Base-by-base conservation (phyloP, 2,329 filamentous ascomycete genomes). In the Neonectria faginata region DNA sequence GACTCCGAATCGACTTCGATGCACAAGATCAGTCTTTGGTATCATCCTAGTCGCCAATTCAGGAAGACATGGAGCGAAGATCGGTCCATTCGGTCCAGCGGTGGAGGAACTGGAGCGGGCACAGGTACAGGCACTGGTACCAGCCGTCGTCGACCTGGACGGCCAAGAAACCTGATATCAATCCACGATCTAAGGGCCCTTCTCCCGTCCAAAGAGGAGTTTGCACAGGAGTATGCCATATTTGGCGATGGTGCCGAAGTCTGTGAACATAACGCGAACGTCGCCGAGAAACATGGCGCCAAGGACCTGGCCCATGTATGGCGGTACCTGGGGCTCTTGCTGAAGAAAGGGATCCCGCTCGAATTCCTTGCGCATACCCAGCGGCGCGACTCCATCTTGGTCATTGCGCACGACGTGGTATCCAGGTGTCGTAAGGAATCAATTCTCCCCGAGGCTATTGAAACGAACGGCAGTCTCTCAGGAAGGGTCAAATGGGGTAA, bases 161-260 rank as follows among this genome's bases (percentile, higher is more conserved):
- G 80, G 60, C 82, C 86, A 6, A 91, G 90, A 70, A 94, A 94
- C 66, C 83, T 92, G 22, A 81, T 98, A 20, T 89, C 89, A 1
- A 88, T 97, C 42, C 86, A 94, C 73, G 85, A 93, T 66, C 77
- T 97, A 27, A 86, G 88, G 10, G 82, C 87, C 52, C 77, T 93
- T 12, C 80, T 97, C n/a, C 94, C 94, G 0, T 91, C 92, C 3
- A 96, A 94, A 76, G 86, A 86, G 64, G 85, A 89, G 59, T 86
- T 97, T 66, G 96, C 94, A 2, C 83, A 88, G 62, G 88, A 92
- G 69, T 99, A 98, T 78, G 86, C 86, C 25, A 91, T 97, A 14
- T 94, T 96, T 76, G 94, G 94, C 3, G 89, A 94, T 65, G 91
- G 92, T 1, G 87, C 89, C n/a, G 87, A 91, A 41, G 89, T 97